phyloP scores from a whole-genome alignment of 805 yeast genomes.

The Candida berthetii region DNA sequence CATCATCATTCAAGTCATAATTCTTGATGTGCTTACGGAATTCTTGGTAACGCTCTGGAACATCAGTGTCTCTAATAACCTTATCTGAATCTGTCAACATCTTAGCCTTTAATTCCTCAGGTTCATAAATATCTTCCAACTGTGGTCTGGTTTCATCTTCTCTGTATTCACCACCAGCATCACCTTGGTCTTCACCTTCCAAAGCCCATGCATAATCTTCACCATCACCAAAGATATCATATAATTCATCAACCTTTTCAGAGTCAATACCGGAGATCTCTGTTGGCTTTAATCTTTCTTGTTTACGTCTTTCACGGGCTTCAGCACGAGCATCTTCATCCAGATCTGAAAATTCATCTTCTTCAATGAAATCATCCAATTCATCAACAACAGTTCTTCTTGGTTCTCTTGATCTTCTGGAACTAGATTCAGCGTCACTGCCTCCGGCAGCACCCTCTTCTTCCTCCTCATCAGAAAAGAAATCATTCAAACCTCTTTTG shows the following conservation, averaged over 20 bases:
- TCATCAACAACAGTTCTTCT: conserved; percentile 55
- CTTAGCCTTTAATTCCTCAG: conserved; percentile 84
- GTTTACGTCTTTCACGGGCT: conserved; percentile 36
- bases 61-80: conserved; percentile 74
- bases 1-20: conserved; percentile 64
- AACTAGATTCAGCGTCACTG: conserved; percentile 21
- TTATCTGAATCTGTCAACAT: conserved; percentile 92
- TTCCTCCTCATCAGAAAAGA: conserved; percentile 35
- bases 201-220: conserved; percentile 98
- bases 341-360: conserved; percentile 92
- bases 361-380: conserved; percentile 95
- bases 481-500: conserved; percentile 26
- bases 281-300: conserved; percentile 45
- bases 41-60: conserved; percentile 89
- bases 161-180: conserved; percentile 34
- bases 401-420: conserved; percentile 20
- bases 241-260: conserved; percentile 87
- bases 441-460: conserved; percentile 26
- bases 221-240: conserved; percentile 95
- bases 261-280: conserved; percentile 66
- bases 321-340: conserved; percentile 55
- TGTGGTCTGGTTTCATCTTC: conserved; percentile 40
- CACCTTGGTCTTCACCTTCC: conserved; percentile 70
- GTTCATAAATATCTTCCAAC: conserved; percentile 88
- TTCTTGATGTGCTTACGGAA: conserved; percentile 58